Percentiles rank a stretch among this genome's conserved stretches.
Evolutionary conservation across 371 early-diverging fungal species (phyloP).

Genomic region (Mortierella sp.): DNA sequence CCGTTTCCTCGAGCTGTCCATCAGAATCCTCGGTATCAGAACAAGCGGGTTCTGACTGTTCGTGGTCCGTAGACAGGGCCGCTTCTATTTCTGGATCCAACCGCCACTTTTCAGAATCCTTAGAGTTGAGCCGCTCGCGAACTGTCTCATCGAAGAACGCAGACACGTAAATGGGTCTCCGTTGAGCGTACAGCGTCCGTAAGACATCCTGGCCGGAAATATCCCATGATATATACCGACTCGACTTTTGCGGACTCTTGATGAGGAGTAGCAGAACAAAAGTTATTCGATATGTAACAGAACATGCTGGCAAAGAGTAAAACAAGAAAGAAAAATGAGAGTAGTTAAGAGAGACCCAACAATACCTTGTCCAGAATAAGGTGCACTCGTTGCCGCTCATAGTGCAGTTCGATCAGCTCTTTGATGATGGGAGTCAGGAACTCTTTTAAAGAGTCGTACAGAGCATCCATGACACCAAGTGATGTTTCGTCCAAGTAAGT

Average conservation of each 20-base stretch:
- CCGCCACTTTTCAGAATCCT: no score
- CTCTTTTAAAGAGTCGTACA: constrained; percentile 32
- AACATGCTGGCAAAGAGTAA: no score
- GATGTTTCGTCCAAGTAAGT: no score
- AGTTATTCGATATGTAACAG: no score
- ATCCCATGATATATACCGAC: background rate
- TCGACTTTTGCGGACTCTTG: constrained; percentile 4
- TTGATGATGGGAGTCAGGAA: constrained; percentile 31
- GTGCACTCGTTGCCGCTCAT: constrained; percentile 21
- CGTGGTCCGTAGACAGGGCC: no score
- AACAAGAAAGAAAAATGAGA: no score
- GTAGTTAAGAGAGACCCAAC: background rate
- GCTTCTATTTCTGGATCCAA: no score
- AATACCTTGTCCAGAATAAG: constrained; percentile 22
- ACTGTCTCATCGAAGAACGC: constrained; percentile 18
- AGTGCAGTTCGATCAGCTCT: constrained; percentile 24
- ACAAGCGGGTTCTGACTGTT: no score
- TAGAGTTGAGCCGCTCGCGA: no score
- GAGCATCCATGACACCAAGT: no score
- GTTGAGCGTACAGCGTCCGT: constrained; percentile 26
- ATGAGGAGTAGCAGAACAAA: no score
- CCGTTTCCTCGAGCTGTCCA: background rate
- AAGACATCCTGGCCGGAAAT: constrained; percentile 29
- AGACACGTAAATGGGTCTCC: constrained; percentile 5
- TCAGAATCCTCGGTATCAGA: no score